Conservation (phyloP, 192 early-diverging fungal species). For the Entophlyctis luteolus region DNA sequence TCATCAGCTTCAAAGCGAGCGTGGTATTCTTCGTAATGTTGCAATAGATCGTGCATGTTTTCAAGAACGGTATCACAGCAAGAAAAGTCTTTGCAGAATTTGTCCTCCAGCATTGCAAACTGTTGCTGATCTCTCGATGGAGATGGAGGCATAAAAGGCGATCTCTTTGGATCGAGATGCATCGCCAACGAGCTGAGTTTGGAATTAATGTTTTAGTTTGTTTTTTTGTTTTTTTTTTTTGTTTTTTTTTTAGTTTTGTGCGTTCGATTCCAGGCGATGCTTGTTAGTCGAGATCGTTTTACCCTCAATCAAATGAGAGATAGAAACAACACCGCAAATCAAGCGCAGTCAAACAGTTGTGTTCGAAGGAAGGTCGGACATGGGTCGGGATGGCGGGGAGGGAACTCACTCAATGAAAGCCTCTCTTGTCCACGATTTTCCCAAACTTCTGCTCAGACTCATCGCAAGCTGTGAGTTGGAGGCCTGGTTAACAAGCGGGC, state of each 20-base stretch:
- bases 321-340: background rate
- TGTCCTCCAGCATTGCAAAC: conserved; percentile 70
- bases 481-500: background rate
- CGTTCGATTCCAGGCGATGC: background rate
- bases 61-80: conserved; percentile 88
- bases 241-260: too few species aligned
- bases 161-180: conserved; percentile 22
- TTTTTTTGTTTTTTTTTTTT: too few species aligned
- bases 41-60: conserved; percentile 90
- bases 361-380: background rate
- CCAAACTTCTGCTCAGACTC: conserved; percentile 8
- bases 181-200: background rate
- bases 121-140: conserved; percentile 44
- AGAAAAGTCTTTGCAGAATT: conserved; percentile 90
- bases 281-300: background rate
- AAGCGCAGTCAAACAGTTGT: background rate
- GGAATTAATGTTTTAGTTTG: too few species aligned
- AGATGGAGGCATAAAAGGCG: conserved; percentile 34
- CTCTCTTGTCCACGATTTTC: conserved; percentile 14
- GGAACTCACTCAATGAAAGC: conserved; percentile 20
- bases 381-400: background rate
- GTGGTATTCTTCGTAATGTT: conserved; percentile 95
- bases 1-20: conserved; percentile 84
- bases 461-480: conserved; percentile 6
- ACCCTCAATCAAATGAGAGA: background rate